Evolutionary conservation across 345 rosid genomes (phyloP).

Genomic region (Excoecaria cochinchinensis): DNA sequence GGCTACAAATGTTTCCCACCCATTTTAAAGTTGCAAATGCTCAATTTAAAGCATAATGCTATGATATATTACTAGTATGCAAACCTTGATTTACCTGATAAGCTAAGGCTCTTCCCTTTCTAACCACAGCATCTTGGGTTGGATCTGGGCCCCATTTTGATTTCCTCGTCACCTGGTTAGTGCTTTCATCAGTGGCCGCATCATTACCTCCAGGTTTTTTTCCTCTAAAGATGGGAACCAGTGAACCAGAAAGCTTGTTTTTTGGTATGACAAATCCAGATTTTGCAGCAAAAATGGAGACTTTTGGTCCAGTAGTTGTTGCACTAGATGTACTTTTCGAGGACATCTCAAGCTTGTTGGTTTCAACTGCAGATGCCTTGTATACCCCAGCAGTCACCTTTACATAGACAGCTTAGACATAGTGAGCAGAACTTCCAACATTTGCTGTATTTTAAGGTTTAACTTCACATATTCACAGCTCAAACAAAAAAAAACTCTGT

Average conservation of each 20-base stretch:
- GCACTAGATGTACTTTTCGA: conserved; percentile 31
- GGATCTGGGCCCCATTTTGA: conserved; percentile 88
- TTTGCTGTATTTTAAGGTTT: not conserved
- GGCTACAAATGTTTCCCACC: conserved; percentile 37
- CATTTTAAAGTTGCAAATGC: conserved; percentile 10
- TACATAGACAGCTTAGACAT: not conserved
- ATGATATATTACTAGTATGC: not conserved
- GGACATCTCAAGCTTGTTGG: conserved; percentile 40
- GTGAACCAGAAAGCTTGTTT: conserved; percentile 80
- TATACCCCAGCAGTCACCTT: conserved; percentile 34
- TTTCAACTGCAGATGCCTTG: conserved; percentile 30
- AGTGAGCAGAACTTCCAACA: not conserved
- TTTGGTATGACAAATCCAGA: conserved; percentile 92
- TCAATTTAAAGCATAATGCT: not conserved
- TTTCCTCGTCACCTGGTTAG: conserved; percentile 57
- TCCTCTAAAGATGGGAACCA: conserved; percentile 61
- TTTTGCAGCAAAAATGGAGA: conserved; percentile 71
- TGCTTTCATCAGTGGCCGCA: conserved; percentile 36
- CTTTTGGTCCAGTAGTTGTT: conserved; percentile 47
- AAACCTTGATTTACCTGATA: conserved; percentile 66
- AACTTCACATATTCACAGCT: not conserved
- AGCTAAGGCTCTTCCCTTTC: conserved; percentile 62
- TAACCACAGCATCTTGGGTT: conserved; percentile 58
- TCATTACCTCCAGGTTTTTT: conserved; percentile 43
- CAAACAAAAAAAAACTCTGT: not conserved